Percentiles rank a stretch among this genome's conserved stretches.
These are phyloP conservation scores for Tolypocladium capitatum DNA, from an alignment of 2,329 filamentous ascomycete genomes.

Conservation along the genomic window DNA sequence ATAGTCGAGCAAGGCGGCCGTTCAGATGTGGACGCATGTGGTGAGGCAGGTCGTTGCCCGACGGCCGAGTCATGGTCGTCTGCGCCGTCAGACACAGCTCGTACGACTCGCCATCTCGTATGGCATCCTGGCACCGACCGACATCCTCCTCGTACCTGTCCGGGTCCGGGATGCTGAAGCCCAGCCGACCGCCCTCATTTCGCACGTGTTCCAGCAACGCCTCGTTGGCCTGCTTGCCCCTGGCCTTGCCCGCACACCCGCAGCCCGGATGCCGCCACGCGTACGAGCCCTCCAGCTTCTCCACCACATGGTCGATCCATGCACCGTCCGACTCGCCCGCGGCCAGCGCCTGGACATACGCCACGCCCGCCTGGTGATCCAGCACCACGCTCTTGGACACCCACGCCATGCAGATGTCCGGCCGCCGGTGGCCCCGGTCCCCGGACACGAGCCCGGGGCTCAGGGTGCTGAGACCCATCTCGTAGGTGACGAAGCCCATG, in stretches of 20 bases:
- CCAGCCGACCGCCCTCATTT: slow-evolving; percentile 4
- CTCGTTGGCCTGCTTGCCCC: slow-evolving; percentile 7
- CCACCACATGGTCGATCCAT: slow-evolving; percentile 18
- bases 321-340: slow-evolving; percentile 12
- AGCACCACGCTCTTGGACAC: slow-evolving; percentile 65
- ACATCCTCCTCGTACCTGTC: slow-evolving; percentile 53
- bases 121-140: slow-evolving; percentile 53
- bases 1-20: background rate
- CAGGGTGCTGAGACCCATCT: slow-evolving; percentile 49
- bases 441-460: slow-evolving; percentile 15
- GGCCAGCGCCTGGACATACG: slow-evolving; percentile 46
- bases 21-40: slow-evolving; percentile 3
- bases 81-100: slow-evolving; percentile 74
- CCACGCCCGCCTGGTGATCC: slow-evolving; percentile 49
- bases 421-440: slow-evolving; percentile 27
- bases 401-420: slow-evolving; percentile 67
- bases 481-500: slow-evolving; percentile 75
- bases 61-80: slow-evolving; percentile 43
- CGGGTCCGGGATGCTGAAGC: slow-evolving; percentile 27
- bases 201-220: slow-evolving; percentile 6
- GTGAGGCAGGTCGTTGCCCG: slow-evolving; percentile 28
- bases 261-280: slow-evolving; percentile 16
- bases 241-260: slow-evolving; percentile 2
- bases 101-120: slow-evolving; percentile 70
- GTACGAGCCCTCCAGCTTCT: slow-evolving; percentile 18